These are phyloP conservation scores for Arthrobotrys entomopaga DNA, from an alignment of 2,329 filamentous ascomycete species.

Conservation along the genomic window DNA sequence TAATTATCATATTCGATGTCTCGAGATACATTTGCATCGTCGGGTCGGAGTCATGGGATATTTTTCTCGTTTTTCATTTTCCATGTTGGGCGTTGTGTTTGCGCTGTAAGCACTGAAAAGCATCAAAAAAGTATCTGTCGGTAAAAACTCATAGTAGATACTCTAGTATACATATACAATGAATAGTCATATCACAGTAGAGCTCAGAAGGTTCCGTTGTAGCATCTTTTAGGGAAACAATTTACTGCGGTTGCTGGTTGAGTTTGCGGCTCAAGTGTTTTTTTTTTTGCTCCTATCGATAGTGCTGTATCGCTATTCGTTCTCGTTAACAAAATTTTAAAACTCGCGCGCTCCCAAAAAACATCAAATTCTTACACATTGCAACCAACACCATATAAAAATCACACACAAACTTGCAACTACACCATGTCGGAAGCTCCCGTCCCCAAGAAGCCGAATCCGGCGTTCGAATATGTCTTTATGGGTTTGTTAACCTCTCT, in stretches of 20 bases:
- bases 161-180: conserved; percentile 18
- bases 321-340: conserved; percentile 36
- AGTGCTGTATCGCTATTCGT: conserved; percentile 30
- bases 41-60: conserved; percentile 46
- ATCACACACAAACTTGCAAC: conserved; percentile 3
- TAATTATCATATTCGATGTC: conserved; percentile 52
- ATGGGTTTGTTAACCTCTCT: conserved; percentile 19
- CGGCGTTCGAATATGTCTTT: conserved; percentile 49
- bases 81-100: conserved; percentile 49
- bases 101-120: conserved; percentile 31
- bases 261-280: not conserved
- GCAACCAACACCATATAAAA: conserved; percentile 30
- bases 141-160: conserved; percentile 44
- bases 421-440: conserved; percentile 48
- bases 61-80: conserved; percentile 1
- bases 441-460: conserved; percentile 44
- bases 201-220: not conserved
- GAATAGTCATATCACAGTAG: conserved; percentile 16
- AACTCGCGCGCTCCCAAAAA: conserved; percentile 16
- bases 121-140: conserved; percentile 41
- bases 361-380: conserved; percentile 28
- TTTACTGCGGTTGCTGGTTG: not conserved
- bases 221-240: too few species aligned
- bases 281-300: conserved; percentile 43
- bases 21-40: conserved; percentile 54